Percentiles rank a stretch among this genome's conserved stretches.
Conservation (phyloP, 2,329 filamentous ascomycete genomes). For the Setomelanomma holmii region DNA sequence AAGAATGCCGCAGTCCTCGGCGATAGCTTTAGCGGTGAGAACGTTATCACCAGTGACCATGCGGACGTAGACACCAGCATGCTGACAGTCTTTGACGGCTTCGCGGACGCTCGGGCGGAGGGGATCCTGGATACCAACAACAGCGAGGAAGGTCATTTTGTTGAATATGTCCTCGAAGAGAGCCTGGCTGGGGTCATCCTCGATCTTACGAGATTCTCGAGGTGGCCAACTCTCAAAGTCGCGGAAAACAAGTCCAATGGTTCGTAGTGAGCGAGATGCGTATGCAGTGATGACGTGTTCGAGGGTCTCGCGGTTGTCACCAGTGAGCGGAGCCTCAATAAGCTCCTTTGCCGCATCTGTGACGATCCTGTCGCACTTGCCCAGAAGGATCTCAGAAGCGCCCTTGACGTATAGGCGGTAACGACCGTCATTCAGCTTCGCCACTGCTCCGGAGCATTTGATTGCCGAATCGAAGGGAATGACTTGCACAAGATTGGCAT, state of each 20-base stretch:
- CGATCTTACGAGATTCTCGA: constrained; percentile 59
- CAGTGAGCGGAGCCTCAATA: constrained; percentile 59
- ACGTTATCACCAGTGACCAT: constrained; percentile 90
- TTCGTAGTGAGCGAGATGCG: constrained; percentile 79
- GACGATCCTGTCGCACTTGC: constrained; percentile 60
- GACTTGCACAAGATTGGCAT: constrained; percentile 64
- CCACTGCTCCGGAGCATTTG: constrained; percentile 73
- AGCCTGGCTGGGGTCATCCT: constrained; percentile 68
- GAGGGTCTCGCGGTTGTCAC: constrained; percentile 65
- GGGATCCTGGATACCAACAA: constrained; percentile 84
- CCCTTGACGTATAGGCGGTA: constrained; percentile 65
- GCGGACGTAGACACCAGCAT: constrained; percentile 78
- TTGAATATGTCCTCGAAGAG: constrained; percentile 73
- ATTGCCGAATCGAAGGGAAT: constrained; percentile 69
- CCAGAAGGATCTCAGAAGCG: constrained; percentile 59
- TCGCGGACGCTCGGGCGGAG: constrained; percentile 76
- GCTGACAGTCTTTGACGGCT: constrained; percentile 75
- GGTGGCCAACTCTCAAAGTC: constrained; percentile 88
- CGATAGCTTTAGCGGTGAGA: constrained; percentile 79
- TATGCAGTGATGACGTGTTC: constrained; percentile 76
- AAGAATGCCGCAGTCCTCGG: constrained; percentile 78
- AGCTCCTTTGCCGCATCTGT: constrained; percentile 67
- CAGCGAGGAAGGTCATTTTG: constrained; percentile 74
- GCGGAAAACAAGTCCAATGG: constrained; percentile 82
- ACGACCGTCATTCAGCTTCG: constrained; percentile 61